Conservation (phyloP, 495 filamentous ascomycete species). For the Pyrenopolyporus hunteri region DNA sequence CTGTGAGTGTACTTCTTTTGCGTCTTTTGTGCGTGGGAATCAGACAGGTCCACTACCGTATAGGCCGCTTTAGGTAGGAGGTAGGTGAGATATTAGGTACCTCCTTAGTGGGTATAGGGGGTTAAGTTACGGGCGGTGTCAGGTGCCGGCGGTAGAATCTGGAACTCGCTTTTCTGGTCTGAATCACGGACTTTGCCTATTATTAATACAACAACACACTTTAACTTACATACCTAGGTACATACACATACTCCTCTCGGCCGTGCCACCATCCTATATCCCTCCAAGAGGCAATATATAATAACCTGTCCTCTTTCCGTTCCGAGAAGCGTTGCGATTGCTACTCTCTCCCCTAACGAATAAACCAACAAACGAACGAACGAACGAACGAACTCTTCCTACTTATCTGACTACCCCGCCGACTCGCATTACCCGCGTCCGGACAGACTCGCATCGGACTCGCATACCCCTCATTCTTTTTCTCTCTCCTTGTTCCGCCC, state of each 20-base stretch:
- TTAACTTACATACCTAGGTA: conserved; percentile 13
- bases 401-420: background rate
- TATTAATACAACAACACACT: conserved; percentile 36
- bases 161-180: background rate
- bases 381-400: too few species aligned
- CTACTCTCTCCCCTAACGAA: too few species aligned
- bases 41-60: too few species aligned
- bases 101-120: background rate
- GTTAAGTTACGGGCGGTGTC: background rate
- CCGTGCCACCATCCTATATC: conserved; percentile 22
- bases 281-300: conserved; percentile 15
- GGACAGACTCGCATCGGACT: background rate
- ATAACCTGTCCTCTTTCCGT: conserved; percentile 17
- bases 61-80: too few species aligned
- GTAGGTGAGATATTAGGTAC: too few species aligned
- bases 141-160: background rate
- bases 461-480: conserved; percentile 8
- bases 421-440: background rate
- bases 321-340: too few species aligned
- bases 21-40: conserved; percentile 28
- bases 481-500: too few species aligned
- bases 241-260: background rate
- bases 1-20: conserved; percentile 29
- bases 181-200: conserved; percentile 17
- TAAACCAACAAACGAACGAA: too few species aligned